Evolutionary conservation across 2,329 filamentous ascomycete species (phyloP).

Genomic region (Trichoderma polysporum): DNA sequence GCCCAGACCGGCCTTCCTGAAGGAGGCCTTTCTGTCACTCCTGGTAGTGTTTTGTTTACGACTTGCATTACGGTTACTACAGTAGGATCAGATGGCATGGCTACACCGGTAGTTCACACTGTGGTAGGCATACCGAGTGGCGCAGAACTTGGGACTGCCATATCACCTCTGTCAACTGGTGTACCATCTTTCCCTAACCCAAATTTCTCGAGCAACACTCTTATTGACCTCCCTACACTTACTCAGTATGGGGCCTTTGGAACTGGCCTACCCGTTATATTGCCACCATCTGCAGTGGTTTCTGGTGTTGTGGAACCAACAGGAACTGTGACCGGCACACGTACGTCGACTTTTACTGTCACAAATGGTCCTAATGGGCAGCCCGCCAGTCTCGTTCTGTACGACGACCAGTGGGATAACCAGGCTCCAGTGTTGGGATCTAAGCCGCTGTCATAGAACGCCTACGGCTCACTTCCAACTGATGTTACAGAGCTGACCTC

Average conservation of each 20-base stretch:
- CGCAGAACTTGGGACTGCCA: conserved; percentile 25
- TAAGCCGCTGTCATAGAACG: conserved; percentile 23
- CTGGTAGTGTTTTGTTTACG: conserved; percentile 27
- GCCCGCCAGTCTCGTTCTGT: conserved; percentile 22
- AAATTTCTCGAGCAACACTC: conserved; percentile 19
- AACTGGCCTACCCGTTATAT: conserved; percentile 4
- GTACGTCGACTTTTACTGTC: conserved; percentile 29
- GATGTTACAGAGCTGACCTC: conserved; percentile 7
- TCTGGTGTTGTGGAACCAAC: conserved; percentile 28
- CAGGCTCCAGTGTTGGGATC: conserved; percentile 22
- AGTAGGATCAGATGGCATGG: conserved; percentile 34
- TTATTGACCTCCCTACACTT: conserved; percentile 26
- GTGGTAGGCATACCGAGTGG: conserved; percentile 31
- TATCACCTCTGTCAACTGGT: conserved; percentile 23
- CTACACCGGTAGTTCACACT: conserved; percentile 35
- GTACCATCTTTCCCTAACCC: conserved; percentile 25
- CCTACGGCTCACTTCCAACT: conserved; percentile 28
- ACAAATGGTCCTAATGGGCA: conserved; percentile 24
- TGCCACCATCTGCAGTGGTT: conserved; percentile 24
- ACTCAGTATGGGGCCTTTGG: conserved; percentile 29
- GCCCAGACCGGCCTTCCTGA: conserved; percentile 27
- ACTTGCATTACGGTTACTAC: conserved; percentile 33
- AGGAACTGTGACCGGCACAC: conserved; percentile 26
- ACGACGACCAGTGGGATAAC: conserved; percentile 22
- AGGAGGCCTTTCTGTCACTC: conserved; percentile 23